phyloP scores from a whole-genome alignment of 2,329 filamentous ascomycete species.

The Aureobasidium sp. region DNA sequence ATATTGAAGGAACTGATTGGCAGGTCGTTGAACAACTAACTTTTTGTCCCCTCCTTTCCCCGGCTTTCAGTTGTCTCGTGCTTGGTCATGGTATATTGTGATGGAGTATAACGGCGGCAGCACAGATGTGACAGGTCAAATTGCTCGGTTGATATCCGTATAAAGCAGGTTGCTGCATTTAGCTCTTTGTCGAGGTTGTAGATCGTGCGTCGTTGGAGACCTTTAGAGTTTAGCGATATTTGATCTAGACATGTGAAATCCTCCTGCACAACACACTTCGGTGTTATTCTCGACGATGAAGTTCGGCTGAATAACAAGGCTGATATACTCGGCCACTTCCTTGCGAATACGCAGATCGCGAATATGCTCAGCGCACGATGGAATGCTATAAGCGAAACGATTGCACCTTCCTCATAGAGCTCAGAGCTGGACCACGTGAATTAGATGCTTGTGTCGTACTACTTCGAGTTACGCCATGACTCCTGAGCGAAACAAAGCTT shows the following conservation, averaged over 20 bases:
- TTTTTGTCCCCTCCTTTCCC: neutral
- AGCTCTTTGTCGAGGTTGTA: neutral
- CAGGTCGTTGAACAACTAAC: neutral
- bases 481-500: neutral
- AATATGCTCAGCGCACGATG: neutral
- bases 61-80: neutral
- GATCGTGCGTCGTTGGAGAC: neutral
- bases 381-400: neutral
- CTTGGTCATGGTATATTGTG: neutral
- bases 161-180: neutral
- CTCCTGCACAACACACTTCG: neutral
- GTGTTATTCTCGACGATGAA: neutral
- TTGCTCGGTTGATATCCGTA: neutral
- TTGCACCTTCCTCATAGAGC: constrained; percentile 4
- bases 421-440: neutral
- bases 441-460: neutral
- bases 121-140: neutral
- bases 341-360: neutral
- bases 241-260: neutral
- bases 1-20: neutral
- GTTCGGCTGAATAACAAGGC: constrained; percentile 5
- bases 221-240: neutral
- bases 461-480: neutral
- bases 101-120: neutral
- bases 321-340: neutral